A percentile compares a stretch with the other conserved stretches of the same genome.
Evolutionary conservation across 352 stramenopile species (phyloP).

Genomic region (Hyaloperonospora arabidopsidis): DNA sequence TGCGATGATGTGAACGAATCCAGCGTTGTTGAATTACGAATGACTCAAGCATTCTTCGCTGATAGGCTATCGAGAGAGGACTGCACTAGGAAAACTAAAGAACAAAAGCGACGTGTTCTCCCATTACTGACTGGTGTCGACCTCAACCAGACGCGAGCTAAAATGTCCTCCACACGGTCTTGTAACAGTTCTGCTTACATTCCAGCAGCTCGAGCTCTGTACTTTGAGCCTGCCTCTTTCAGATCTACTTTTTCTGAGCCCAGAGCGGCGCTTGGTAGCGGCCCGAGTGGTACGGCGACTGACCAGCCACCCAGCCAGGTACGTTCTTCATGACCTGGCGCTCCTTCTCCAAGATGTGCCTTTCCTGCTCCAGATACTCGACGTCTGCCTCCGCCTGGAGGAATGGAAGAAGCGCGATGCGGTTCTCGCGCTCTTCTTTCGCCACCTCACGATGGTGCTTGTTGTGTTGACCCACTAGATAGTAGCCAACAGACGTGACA

Average conservation of each 20-base stretch:
- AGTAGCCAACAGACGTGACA: conserved; percentile 67
- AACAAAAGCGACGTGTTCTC: conserved; percentile 7
- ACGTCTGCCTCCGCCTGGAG: conserved; percentile 95
- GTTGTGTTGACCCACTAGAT: conserved; percentile 75
- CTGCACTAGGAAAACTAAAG: neutral
- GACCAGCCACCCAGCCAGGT: conserved; percentile 83
- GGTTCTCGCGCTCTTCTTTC: conserved; percentile 87
- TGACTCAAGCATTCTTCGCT: too few relatives aligned
- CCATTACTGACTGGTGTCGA: conserved; percentile 2
- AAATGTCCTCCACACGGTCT: conserved; percentile 25
- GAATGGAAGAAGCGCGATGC: conserved; percentile 89
- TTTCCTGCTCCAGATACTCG: conserved; percentile 79
- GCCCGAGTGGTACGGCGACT: conserved; percentile 86
- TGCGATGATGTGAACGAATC: conserved; percentile 9
- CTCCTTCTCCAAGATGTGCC: conserved; percentile 87
- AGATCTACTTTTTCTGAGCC: conserved; percentile 68
- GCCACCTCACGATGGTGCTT: conserved; percentile 51
- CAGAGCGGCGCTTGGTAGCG: conserved; percentile 75
- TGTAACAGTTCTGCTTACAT: conserved; percentile 12
- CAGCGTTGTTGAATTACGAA: neutral
- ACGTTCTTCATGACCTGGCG: conserved; percentile 94
- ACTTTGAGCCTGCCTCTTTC: neutral
- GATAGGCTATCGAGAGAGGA: too few relatives aligned
- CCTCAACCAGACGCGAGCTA: conserved; percentile 8
- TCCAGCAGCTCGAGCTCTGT: too few relatives aligned